Percentiles rank a stretch among this genome's conserved stretches.
Conservation (phyloP, 2,329 filamentous ascomycete genomes). For the Penicillium sp. region DNA sequence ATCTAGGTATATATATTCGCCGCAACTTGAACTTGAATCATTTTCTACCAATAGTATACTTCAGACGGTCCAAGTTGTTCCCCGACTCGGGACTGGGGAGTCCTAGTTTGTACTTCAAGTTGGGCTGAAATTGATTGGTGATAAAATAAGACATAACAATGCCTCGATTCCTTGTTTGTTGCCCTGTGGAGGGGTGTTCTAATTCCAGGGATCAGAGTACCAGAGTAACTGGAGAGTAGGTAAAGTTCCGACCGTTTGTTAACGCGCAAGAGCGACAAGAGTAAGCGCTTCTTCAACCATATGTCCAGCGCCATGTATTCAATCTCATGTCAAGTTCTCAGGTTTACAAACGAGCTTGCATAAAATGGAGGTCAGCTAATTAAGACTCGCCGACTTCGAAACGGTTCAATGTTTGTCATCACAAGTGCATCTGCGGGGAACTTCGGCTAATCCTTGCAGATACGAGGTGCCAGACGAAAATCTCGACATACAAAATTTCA, state of each 20-base stretch:
- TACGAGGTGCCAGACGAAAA: neutral
- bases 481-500: neutral
- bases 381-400: conserved; percentile 1
- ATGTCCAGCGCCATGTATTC: neutral
- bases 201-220: neutral
- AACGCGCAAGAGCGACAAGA: neutral
- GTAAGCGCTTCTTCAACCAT: neutral
- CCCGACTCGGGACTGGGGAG: too few relatives aligned
- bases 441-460: neutral
- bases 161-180: neutral
- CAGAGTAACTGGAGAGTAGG: neutral
- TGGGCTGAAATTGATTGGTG: too few relatives aligned
- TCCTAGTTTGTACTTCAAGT: too few relatives aligned
- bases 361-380: neutral
- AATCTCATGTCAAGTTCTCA: neutral
- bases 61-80: too few relatives aligned
- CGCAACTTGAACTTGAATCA: too few relatives aligned
- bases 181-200: neutral
- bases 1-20: too few relatives aligned
- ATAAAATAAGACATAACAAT: too few relatives aligned
- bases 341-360: neutral
- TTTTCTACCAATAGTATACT: too few relatives aligned
- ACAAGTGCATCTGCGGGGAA: too few relatives aligned
- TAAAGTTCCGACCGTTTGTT: neutral
- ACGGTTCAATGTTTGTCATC: conserved; percentile 1